Conservation (phyloP, 306 rosid species). For the Coriaria nepalensis region DNA sequence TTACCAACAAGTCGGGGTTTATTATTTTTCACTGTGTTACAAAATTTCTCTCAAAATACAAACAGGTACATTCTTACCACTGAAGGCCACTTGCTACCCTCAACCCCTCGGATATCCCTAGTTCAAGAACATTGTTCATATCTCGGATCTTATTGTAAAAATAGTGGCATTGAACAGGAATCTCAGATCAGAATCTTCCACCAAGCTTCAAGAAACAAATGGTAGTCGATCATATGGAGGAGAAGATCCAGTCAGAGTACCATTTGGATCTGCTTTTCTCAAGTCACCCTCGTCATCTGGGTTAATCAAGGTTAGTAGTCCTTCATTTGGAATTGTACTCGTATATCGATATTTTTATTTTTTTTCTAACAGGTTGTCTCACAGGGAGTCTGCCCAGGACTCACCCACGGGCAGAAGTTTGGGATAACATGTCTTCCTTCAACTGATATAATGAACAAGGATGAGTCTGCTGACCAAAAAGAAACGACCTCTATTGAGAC, state of each 20-base stretch:
- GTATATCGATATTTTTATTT: neutral
- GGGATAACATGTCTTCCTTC: conserved; percentile 40
- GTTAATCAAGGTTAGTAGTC: conserved; percentile 46
- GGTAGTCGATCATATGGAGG: conserved; percentile 31
- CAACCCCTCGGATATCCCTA: conserved; percentile 76
- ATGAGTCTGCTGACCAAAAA: conserved; percentile 23
- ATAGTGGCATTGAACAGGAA: conserved; percentile 22
- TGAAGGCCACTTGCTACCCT: conserved; percentile 91
- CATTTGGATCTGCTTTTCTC: conserved; percentile 27
- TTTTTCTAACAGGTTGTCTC: neutral
- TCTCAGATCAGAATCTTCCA: conserved; percentile 27
- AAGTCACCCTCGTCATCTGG: conserved; percentile 47
- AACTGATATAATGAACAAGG: conserved; percentile 19
- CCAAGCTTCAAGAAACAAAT: conserved; percentile 50
- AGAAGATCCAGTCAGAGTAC: conserved; percentile 24
- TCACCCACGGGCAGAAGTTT: conserved; percentile 60
- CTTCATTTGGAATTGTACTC: too few species aligned
- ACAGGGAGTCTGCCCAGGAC: conserved; percentile 89
- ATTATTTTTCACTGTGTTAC: too few species aligned
- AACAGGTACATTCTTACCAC: conserved; percentile 83
- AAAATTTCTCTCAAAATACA: too few species aligned
- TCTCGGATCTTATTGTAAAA: conserved; percentile 69
- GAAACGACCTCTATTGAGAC: conserved; percentile 32
- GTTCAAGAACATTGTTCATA: conserved; percentile 70
- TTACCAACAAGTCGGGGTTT: too few species aligned